Evolutionary conservation across 2,329 filamentous ascomycete genomes (phyloP), one percentile per base, ranked within the genome.

Genomic region (Aureobasidium sp.): DNA sequence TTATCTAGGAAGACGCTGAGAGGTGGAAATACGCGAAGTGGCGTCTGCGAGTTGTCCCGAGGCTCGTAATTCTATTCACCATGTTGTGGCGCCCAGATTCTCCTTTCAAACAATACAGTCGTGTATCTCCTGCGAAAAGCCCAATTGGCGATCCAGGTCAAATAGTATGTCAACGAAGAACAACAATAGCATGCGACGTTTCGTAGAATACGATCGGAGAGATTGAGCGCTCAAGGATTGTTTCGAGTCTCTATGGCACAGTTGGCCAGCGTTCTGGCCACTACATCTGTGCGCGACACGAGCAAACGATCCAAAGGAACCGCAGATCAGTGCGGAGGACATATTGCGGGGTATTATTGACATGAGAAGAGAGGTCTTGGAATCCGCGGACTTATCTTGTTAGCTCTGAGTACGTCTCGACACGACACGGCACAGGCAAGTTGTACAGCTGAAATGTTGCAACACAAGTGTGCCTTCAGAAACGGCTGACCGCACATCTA

Each of bases 21-120:
- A 34, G 53, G 53, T 25, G 7, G 53, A 6, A 34, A 20, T 57
- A 57, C 17, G 41, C 53, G 53, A 57, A 29, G 53, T 57, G 53
- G 53, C 53, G 22, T 14, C n/a, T 34, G 41, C 17, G 41, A 25
- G 39, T 45, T 57, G 27, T 57, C 53, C 29, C 53, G 2, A 39
- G 47, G 27, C 41, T 57, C 53, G 53, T 57, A 57, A 44, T n/a
- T 7, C 25, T 45, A 36, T 44, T 45, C 53, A 9, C 27, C 6
- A 8, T 17, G 27, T n/a, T 8, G 34, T 57, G n/a, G 53, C 27
- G 29, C 41, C 15, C n/a, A 45, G 20, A 39, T 27, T 36, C 11
- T 8, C 6, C 34, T 22, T 44, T 34, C 31, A 34, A 2, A n/a
- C 11, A 17, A 3, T 27, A 22, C 4, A 12, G 25, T 2, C 45